Base-by-base conservation (phyloP, 345 rosid species). In the Aquilaria malaccensis region DNA sequence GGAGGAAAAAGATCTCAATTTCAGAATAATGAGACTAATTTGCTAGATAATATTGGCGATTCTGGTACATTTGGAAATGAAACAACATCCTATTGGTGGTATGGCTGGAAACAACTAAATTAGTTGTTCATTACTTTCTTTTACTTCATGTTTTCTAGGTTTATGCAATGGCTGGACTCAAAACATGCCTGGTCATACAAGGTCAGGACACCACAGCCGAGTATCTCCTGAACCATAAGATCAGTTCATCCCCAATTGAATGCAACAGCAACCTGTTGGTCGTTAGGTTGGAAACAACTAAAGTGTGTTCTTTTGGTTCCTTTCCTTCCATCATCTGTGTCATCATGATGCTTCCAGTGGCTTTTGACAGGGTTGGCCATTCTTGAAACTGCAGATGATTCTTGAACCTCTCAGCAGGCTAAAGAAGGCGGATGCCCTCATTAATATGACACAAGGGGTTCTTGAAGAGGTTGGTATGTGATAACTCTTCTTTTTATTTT, bases 391-490 rank as follows among this genome's bases (percentile, higher is more conserved):
- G 72, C 70, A 87, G 98, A 80, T 89, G 94, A 83, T 89, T 66
- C 88, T 92, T 56, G 93, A 87, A 65, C 95, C 98, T 68, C 95
- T 92, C 33, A 79, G 79, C 58, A 74, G 51, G 70, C 81, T 87
- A 66, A 89, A 87, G 83, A 77, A 86, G 74, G 91, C 91, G 22
- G 95, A 92, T 65, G 76, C 83, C 10, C 82, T 68, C 30, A 86
- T 92, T 75, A 85, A 85, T 71, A 67, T 92, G 67, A 82, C 93
- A 53, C 87, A 87, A 77, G 97, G 95, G 59, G 86, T 89, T 71
- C 89, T 89, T 52, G 94, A 86, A 83, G 96, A 88, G 98, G 88
- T 89, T 66, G 89, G 95, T 84, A 86, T 54, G 90, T 83, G 70
- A 71, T 65, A 59, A 13, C 13, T 31, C 70, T 65, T 56, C 32